Evolutionary conservation across 2,329 filamentous ascomycete genomes (phyloP), one percentile per base, ranked within the genome.

Genomic region (Juglanconis oblonga): DNA sequence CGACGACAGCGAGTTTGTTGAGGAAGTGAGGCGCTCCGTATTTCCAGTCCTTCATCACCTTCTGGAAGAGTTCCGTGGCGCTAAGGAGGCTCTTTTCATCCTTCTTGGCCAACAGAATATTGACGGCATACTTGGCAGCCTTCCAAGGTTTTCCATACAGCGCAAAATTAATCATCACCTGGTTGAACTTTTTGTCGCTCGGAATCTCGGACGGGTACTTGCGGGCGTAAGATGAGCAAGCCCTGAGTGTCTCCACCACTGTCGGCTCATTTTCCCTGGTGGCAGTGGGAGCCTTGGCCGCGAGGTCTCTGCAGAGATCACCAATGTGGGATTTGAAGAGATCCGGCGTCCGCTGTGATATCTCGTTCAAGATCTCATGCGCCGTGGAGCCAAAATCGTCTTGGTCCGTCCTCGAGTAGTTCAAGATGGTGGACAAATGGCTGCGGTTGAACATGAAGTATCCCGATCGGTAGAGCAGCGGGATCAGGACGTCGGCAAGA

Each of bases 241-340:
- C 94, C 72, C 96, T 97, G 61, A 99, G 80, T 2, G 94, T 94
- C 68, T 97, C 91, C 11, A 95, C 91, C n/a, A 91, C 88, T 3
- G 85, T 82, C 1, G 85, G 74, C 56, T 94, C 89, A 63, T 93
- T 93, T 1, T 81, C 71, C 55, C 84, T 85, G 17, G 80, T 85
- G 24, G 84, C 80, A 4, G 85, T 87, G 0, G 95, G 95, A 1
- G 91, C 89, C 68, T 93, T 88, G 32, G 91, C 85, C 65, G 92
- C 86, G 17, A 99, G 83, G 61, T 92, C 88, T 70, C 91, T 92
- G 76, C 93, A 97, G 51, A 99, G 84, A 64, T 96, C 92, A 62
- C 92, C 90, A 5, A 97, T 90, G 66, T 98, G 94, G 1, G 91
- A 90, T 70, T 95, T 94, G 77, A 99, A 92, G 8, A 98, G 86